Base-by-base conservation (phyloP, 169 alveolate genomes). In the Plasmodium billcollinsi region DNA sequence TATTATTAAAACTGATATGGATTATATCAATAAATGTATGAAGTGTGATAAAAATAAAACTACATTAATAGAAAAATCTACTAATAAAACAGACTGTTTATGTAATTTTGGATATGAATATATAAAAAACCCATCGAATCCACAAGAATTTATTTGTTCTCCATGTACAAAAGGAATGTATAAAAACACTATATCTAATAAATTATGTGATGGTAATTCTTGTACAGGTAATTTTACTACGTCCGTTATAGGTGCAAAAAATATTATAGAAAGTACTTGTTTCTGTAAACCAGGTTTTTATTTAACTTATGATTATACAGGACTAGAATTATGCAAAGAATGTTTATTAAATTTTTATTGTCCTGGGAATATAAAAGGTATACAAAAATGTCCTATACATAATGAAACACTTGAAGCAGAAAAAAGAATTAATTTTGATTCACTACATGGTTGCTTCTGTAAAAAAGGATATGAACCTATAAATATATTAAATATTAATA, bases 91-190 rank as follows among this genome's bases (percentile, higher is more conserved):
- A 7, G 78, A 89, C 15, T 93, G 96, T 26, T 33, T 88, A 56
- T 93, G 96, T 50, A 89, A 90, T 58, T 63, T 74, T 69, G 96
- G 96, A 18, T 74, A 88, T 74, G 93, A 93, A 61, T 58, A 56
- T 20, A 80, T 86, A 20, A 86, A 58, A 15, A 70, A 88, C 56
- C 75, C 75, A 12, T 18, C 47, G 2, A 72, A 86, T 50, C 75
- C 67, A 3, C 66, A 29, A 24, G 20, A 86, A 8, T 86, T 49
- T 59, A 72, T 73, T 47, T 86, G 92, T 33, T 73, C 75, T 18
- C 92, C 92, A 11, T 86, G 92, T 50, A 11, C 14, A 5, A 18
- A 43, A 54, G 94, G 94, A 5, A 80, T 93, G 63, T 94, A 88
- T 74, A 94, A 94, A 67, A 72, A 90, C 6, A 67, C 61, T 1